Evolutionary conservation across 176 grass and related monocot species (phyloP).

Genomic region (Carex littledalei): DNA sequence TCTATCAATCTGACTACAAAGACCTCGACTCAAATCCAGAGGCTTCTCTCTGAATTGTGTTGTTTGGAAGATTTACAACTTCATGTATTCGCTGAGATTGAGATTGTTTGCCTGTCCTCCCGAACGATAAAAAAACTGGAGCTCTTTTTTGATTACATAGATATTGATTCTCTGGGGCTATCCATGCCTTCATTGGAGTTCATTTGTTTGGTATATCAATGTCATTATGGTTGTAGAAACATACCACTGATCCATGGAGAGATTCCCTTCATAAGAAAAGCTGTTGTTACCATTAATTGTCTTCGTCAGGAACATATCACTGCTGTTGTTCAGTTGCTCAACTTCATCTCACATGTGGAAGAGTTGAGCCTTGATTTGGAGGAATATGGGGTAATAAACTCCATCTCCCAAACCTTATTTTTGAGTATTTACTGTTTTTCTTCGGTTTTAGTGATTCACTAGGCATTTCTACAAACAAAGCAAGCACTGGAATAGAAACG

Average conservation of each 20-base stretch:
- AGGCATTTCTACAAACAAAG: too few relatives aligned
- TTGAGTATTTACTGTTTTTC: not conserved
- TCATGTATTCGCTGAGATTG: not conserved
- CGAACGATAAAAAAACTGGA: not conserved
- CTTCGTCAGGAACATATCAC: not conserved
- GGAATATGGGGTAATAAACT: not conserved
- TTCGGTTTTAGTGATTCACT: not conserved
- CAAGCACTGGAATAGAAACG: too few relatives aligned
- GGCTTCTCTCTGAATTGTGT: not conserved
- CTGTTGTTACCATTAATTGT: not conserved
- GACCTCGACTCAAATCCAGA: not conserved
- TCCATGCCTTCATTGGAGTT: not conserved
- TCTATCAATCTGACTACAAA: not conserved
- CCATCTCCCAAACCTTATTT: too few relatives aligned
- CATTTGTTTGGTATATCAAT: not conserved
- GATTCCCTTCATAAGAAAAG: not conserved
- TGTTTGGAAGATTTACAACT: slow-evolving; percentile 3
- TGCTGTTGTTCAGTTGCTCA: not conserved
- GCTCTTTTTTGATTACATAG: too few relatives aligned
- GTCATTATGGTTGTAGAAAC: not conserved
- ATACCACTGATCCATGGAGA: not conserved
- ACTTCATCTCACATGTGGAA: not conserved
- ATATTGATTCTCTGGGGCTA: not conserved
- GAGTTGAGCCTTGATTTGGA: not conserved
- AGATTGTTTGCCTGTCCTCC: not conserved